These are phyloP conservation scores for Barnettozyma siamensis DNA, from an alignment of 805 yeast genomes.

Conservation along the genomic window DNA sequence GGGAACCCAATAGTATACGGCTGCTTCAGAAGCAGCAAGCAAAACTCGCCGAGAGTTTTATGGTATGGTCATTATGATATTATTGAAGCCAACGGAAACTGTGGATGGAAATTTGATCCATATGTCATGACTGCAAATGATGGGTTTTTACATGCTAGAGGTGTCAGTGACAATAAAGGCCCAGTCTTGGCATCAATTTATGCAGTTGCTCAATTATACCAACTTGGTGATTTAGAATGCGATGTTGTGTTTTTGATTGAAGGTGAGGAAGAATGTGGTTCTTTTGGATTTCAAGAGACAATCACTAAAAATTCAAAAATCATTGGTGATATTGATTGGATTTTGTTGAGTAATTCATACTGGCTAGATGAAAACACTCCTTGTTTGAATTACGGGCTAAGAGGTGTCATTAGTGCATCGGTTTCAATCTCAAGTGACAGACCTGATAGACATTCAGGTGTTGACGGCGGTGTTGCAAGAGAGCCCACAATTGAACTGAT, in stretches of 20 bases:
- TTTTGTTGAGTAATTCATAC: constrained; percentile 81
- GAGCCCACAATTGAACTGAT: constrained; percentile 89
- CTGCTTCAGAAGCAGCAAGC: constrained; percentile 46
- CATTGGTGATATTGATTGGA: constrained; percentile 81
- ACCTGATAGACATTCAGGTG: constrained; percentile 94
- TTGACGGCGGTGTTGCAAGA: constrained; percentile 85
- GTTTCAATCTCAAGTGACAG: constrained; percentile 63
- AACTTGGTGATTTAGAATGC: constrained; percentile 44
- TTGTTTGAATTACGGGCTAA: constrained; percentile 86
- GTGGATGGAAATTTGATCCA: constrained; percentile 75
- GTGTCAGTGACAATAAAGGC: constrained; percentile 93
- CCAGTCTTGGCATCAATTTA: constrained; percentile 83
- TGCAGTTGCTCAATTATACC: constrained; percentile 71
- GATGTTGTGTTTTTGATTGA: constrained; percentile 84
- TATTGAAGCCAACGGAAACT: constrained; percentile 62
- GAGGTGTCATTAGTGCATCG: constrained; percentile 86
- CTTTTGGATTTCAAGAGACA: constrained; percentile 73
- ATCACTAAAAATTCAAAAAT: constrained; percentile 43
- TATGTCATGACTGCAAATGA: constrained; percentile 68
- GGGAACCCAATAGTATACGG: constrained; percentile 88
- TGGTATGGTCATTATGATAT: constrained; percentile 98
- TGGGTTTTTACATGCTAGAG: constrained; percentile 87
- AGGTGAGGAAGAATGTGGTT: constrained; percentile 95
- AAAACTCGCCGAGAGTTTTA: constrained; percentile 42
- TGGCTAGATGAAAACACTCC: constrained; percentile 91